Conservation (phyloP, 2,329 filamentous ascomycete genomes). For the Diaporthe aspalathi region DNA sequence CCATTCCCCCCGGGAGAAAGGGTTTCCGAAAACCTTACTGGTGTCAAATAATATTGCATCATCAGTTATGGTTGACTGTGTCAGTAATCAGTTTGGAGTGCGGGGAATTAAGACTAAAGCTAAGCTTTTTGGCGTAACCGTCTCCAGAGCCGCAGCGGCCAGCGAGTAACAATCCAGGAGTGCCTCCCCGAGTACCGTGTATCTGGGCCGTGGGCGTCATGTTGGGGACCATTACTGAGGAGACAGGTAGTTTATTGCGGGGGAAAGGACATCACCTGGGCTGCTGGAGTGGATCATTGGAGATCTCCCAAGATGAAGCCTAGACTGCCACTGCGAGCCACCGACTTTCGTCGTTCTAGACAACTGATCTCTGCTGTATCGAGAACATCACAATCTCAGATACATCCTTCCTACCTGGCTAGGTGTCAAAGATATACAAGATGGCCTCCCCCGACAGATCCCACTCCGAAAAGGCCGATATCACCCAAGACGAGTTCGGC, state of each 20-base stretch:
- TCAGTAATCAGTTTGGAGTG: conserved; percentile 13
- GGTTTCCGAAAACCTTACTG: background rate
- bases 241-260: background rate
- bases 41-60: background rate
- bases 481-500: conserved; percentile 33
- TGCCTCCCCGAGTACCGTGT: conserved; percentile 9
- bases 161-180: conserved; percentile 17
- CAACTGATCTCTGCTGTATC: background rate
- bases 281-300: background rate
- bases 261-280: conserved; percentile 3
- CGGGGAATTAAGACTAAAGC: conserved; percentile 16
- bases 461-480: conserved; percentile 29
- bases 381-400: background rate
- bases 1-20: background rate
- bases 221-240: background rate
- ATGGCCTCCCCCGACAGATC: conserved; percentile 15
- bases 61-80: background rate
- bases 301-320: background rate
- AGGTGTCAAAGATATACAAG: background rate
- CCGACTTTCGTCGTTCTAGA: background rate
- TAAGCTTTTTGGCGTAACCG: conserved; percentile 19
- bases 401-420: too few relatives aligned
- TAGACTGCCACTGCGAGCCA: background rate
- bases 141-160: conserved; percentile 11
- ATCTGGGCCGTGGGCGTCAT: conserved; percentile 7